Percentiles rank a stretch among this genome's conserved stretches.
phyloP scores from a whole-genome alignment of 2,329 filamentous ascomycete genomes.

The Dactylella cylindrospora region DNA sequence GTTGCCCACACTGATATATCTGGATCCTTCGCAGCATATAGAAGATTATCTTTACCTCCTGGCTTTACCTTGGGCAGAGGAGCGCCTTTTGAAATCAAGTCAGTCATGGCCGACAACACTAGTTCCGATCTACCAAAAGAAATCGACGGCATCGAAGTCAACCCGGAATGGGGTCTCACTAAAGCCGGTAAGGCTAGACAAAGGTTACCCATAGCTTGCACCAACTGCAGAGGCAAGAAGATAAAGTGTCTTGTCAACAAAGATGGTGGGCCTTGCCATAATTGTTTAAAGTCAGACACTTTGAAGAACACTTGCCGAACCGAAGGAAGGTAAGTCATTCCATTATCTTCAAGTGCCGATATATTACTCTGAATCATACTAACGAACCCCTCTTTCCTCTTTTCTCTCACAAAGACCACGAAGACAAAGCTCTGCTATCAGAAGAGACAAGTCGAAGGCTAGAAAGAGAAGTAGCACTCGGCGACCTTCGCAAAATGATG shows the following conservation, averaged over 20 bases:
- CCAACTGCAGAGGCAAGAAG: slow-evolving; percentile 48
- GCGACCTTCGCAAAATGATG: slow-evolving; percentile 31
- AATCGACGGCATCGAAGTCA: slow-evolving; percentile 48
- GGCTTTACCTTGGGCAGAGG: slow-evolving; percentile 38
- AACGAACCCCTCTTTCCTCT: slow-evolving; percentile 24
- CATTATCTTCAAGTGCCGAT: slow-evolving; percentile 16
- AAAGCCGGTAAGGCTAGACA: slow-evolving; percentile 49
- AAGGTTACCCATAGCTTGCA: slow-evolving; percentile 48
- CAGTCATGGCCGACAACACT: slow-evolving; percentile 27
- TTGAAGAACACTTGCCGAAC: slow-evolving; percentile 36
- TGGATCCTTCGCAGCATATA: slow-evolving; percentile 35
- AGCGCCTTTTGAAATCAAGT: slow-evolving; percentile 35
- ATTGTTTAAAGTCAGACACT: slow-evolving; percentile 38
- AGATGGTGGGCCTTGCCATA: slow-evolving; percentile 42
- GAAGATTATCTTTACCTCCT: slow-evolving; percentile 41
- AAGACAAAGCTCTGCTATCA: slow-evolving; percentile 42
- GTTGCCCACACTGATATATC: slow-evolving; percentile 29
- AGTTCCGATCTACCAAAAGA: slow-evolving; percentile 36
- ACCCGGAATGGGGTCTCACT: slow-evolving; percentile 49
- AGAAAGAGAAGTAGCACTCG: slow-evolving; percentile 35
- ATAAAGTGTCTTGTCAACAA: slow-evolving; percentile 47
- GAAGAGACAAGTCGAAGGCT: slow-evolving; percentile 41
- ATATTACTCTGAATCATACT: slow-evolving; percentile 1
- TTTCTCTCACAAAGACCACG: slow-evolving; percentile 12
- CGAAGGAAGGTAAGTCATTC: slow-evolving; percentile 37